These are phyloP conservation scores for Colletotrichum sp. DNA, from an alignment of 2,329 filamentous ascomycete genomes.

Conservation along the genomic window DNA sequence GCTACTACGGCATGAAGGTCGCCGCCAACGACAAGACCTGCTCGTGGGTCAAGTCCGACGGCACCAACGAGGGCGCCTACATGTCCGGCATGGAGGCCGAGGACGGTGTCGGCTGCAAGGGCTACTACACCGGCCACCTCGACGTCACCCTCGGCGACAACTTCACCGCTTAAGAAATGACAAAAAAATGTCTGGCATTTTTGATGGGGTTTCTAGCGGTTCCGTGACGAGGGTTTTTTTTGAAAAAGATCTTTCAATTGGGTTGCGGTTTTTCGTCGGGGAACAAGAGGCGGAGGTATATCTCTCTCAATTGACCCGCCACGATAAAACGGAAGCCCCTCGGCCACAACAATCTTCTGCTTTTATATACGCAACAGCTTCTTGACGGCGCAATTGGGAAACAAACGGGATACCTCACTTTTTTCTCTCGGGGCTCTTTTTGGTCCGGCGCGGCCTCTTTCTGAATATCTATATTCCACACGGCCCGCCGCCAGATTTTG, in stretches of 20 bases:
- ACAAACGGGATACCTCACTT: slow-evolving; percentile 5
- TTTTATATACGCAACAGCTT: not conserved
- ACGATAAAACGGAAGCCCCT: slow-evolving; percentile 9
- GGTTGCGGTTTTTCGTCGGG: slow-evolving; percentile 6
- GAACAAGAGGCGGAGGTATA: not conserved
- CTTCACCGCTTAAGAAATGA: not conserved
- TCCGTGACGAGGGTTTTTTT: not conserved
- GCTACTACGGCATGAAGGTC: slow-evolving; percentile 40
- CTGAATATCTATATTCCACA: not conserved
- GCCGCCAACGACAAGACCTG: slow-evolving; percentile 43
- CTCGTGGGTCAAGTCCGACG: slow-evolving; percentile 42
- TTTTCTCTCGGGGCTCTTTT: not conserved
- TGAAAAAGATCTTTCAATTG: not conserved
- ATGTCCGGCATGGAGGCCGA: slow-evolving; percentile 36
- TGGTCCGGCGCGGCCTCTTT: not conserved
- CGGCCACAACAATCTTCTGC: not conserved
- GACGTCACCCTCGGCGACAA: slow-evolving; percentile 35
- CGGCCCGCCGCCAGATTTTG: not conserved
- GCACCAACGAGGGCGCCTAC: slow-evolving; percentile 39
- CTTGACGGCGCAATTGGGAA: slow-evolving; percentile 13
- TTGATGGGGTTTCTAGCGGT: not conserved
- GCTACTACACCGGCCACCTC: slow-evolving; percentile 31
- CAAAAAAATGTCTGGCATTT: not conserved
- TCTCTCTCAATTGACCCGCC: not conserved
- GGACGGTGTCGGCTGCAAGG: slow-evolving; percentile 47